These are phyloP conservation scores for Aspergillus spinulosporus DNA, from an alignment of 2,329 filamentous ascomycete species.

Conservation along the genomic window DNA sequence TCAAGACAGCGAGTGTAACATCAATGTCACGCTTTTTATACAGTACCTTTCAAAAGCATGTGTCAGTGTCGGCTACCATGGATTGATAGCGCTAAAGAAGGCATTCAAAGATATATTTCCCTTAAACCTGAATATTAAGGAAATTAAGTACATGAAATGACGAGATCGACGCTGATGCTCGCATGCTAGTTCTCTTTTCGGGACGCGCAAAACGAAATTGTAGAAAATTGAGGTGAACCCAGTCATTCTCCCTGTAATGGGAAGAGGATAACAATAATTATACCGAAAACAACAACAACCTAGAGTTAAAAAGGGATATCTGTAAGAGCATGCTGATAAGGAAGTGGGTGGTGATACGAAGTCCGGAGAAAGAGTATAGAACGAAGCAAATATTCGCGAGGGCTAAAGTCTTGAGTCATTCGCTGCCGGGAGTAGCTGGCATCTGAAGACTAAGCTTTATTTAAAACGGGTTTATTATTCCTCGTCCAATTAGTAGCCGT, in stretches of 20 bases:
- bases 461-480: constrained; percentile 19
- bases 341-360: constrained; percentile 31
- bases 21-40: neutral
- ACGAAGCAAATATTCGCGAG: constrained; percentile 15
- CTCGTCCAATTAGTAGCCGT: constrained; percentile 73
- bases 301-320: constrained; percentile 40
- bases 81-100: constrained; percentile 7
- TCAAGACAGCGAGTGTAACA: neutral
- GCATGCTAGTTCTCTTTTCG: constrained; percentile 30
- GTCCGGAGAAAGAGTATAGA: constrained; percentile 14
- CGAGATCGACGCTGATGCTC: constrained; percentile 28
- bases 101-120: constrained; percentile 25
- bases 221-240: constrained; percentile 29
- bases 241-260: constrained; percentile 22
- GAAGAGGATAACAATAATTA: constrained; percentile 24
- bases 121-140: constrained; percentile 33
- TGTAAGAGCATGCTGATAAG: constrained; percentile 38
- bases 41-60: neutral
- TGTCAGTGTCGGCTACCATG: neutral
- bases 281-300: constrained; percentile 22
- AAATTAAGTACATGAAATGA: constrained; percentile 39
- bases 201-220: constrained; percentile 28
- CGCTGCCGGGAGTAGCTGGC: constrained; percentile 19
- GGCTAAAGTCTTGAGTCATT: constrained; percentile 21
- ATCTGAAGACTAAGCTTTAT: constrained; percentile 23